Evolutionary conservation across 176 grass and related monocot genomes (phyloP).

Genomic region (Musa troglodytarum): DNA sequence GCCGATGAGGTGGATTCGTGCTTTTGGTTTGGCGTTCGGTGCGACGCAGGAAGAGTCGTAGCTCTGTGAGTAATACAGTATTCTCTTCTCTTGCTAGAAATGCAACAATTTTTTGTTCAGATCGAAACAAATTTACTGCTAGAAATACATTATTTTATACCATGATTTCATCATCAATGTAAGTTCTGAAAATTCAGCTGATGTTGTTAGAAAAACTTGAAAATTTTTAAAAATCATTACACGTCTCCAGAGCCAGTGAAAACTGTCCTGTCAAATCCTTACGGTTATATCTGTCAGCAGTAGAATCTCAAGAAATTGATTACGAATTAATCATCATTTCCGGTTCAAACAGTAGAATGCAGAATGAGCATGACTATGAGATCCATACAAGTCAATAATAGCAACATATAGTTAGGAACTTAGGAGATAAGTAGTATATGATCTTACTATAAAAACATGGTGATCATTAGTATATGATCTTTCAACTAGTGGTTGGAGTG

Average conservation of each 20-base stretch:
- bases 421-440: too few species aligned
- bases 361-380: not conserved
- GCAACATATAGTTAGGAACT: not conserved
- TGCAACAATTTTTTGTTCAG: not conserved
- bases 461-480: too few species aligned
- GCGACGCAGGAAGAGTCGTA: not conserved
- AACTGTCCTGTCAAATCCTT: not conserved
- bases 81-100: not conserved
- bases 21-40: constrained; percentile 13
- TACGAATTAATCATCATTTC: not conserved
- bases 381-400: not conserved
- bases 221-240: too few species aligned
- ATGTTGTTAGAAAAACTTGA: not conserved
- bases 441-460: too few species aligned
- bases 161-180: not conserved
- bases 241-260: too few species aligned
- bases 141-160: not conserved
- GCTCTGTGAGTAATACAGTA: constrained; percentile 10
- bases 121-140: not conserved
- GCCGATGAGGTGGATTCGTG: not conserved
- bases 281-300: not conserved
- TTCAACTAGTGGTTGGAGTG: too few species aligned
- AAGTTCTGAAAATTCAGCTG: not conserved
- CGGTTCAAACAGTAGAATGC: not conserved
- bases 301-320: not conserved